These are phyloP conservation scores for Inga laurina DNA, from an alignment of 306 rosid genomes.

Conservation along the genomic window DNA sequence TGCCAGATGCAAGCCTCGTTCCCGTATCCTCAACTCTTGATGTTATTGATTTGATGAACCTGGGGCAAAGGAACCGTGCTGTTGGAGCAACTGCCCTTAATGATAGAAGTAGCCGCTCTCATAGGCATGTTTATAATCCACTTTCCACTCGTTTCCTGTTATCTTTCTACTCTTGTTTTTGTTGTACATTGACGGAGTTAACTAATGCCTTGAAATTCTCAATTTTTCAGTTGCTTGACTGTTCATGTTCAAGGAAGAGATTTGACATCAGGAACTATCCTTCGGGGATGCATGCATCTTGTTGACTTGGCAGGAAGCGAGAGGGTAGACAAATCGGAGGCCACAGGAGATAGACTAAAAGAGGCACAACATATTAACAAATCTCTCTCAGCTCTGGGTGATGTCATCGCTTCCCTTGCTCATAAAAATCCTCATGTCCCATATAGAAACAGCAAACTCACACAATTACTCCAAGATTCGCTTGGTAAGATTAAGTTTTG, in stretches of 20 bases:
- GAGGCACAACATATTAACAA: constrained; percentile 95
- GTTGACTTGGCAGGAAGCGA: constrained; percentile 98
- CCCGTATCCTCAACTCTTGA: constrained; percentile 78
- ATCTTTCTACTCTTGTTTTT: constrained; percentile 12
- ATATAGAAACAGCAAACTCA: constrained; percentile 93
- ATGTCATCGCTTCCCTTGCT: constrained; percentile 95
- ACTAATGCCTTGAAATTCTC: constrained; percentile 35
- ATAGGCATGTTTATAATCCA: constrained; percentile 55
- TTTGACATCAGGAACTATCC: constrained; percentile 74
- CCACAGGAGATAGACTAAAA: constrained; percentile 90
- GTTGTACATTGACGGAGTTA: constrained; percentile 15
- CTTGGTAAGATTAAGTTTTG: constrained; percentile 65
- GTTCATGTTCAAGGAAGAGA: constrained; percentile 98
- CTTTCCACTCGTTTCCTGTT: not conserved
- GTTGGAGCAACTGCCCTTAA: constrained; percentile 97
- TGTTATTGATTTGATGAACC: constrained; percentile 90
- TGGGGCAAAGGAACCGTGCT: constrained; percentile 89
- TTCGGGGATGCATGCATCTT: constrained; percentile 95
- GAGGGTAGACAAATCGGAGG: constrained; percentile 97
- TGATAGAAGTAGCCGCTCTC: constrained; percentile 97
- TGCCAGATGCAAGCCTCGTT: constrained; percentile 84
- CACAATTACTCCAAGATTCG: constrained; percentile 96
- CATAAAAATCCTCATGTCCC: constrained; percentile 94
- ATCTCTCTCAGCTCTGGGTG: constrained; percentile 97
- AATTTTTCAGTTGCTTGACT: constrained; percentile 84